Evolutionary conservation across 257 asterid genomes (phyloP).

Genomic region (Verbena officinalis): DNA sequence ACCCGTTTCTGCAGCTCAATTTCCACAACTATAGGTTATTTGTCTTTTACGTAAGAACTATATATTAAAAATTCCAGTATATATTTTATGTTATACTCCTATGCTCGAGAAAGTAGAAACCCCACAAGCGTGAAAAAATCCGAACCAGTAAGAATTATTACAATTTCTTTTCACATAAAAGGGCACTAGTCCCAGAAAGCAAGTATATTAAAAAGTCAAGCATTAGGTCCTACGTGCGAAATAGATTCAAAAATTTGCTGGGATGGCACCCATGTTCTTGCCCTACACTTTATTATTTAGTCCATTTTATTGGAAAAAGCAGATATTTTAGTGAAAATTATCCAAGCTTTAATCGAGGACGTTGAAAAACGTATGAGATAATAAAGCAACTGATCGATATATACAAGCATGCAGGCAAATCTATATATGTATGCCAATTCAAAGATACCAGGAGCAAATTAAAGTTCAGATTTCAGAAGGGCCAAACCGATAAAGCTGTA

Average conservation of each 20-base stretch:
- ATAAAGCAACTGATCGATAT: constrained; percentile 22
- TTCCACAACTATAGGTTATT: no score
- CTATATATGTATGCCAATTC: neutral
- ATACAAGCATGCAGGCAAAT: constrained; percentile 23
- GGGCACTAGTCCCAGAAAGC: neutral
- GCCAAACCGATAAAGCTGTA: neutral
- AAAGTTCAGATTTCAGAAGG: neutral
- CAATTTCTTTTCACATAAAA: neutral
- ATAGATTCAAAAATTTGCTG: neutral
- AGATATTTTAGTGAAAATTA: neutral
- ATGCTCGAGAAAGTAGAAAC: neutral
- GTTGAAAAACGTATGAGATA: constrained; percentile 27
- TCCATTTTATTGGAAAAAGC: constrained; percentile 20
- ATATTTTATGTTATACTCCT: no score
- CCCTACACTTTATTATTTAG: constrained; percentile 9
- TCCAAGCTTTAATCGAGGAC: constrained; percentile 26
- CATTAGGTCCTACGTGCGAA: neutral
- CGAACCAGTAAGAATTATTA: neutral
- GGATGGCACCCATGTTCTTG: constrained; percentile 1
- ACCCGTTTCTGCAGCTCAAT: no score
- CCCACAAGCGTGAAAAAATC: neutral
- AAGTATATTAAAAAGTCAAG: neutral
- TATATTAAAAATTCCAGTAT: no score
- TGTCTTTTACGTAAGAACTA: no score
- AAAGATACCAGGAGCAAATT: constrained; percentile 5